A percentile compares a stretch with the other conserved stretches of the same genome.
Evolutionary conservation across 805 yeast species (phyloP).

Genomic region (Tetrapisispora iriomotensis): DNA sequence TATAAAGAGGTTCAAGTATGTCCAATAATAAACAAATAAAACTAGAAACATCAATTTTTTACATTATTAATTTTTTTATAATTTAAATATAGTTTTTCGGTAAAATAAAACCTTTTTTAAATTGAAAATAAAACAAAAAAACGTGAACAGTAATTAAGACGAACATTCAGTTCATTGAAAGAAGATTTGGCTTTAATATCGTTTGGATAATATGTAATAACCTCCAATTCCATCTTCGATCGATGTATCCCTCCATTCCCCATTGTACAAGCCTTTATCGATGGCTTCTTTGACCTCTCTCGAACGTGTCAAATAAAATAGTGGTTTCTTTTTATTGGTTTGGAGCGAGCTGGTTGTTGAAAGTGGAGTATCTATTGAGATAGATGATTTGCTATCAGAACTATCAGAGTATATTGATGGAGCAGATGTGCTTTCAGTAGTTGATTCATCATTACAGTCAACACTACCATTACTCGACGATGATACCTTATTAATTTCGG

Average conservation of each 20-base stretch:
- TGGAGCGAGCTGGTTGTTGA: not conserved
- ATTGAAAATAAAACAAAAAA: not conserved
- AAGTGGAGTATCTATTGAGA: not conserved
- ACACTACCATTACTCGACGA: too few species aligned
- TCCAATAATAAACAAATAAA: too few species aligned
- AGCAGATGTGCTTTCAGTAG: too few species aligned
- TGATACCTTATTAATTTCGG: too few species aligned
- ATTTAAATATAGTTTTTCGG: too few species aligned
- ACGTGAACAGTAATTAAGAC: too few species aligned
- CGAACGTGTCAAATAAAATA: constrained; percentile 30
- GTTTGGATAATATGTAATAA: constrained; percentile 14
- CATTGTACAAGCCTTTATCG: constrained; percentile 27
- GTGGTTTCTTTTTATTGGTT: constrained; percentile 8
- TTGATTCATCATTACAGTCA: too few species aligned
- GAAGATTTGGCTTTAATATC: not conserved
- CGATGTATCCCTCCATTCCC: constrained; percentile 30
- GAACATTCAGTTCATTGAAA: not conserved
- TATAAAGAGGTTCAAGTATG: too few species aligned
- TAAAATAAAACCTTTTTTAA: too few species aligned
- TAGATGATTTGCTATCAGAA: not conserved
- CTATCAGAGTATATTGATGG: too few species aligned
- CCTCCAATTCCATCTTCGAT: constrained; percentile 31
- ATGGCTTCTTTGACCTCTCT: constrained; percentile 31
- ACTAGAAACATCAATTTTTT: too few species aligned
- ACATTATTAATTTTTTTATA: too few species aligned